phyloP scores from a whole-genome alignment of 75 land plant species.

The Cryptomeria japonica region DNA sequence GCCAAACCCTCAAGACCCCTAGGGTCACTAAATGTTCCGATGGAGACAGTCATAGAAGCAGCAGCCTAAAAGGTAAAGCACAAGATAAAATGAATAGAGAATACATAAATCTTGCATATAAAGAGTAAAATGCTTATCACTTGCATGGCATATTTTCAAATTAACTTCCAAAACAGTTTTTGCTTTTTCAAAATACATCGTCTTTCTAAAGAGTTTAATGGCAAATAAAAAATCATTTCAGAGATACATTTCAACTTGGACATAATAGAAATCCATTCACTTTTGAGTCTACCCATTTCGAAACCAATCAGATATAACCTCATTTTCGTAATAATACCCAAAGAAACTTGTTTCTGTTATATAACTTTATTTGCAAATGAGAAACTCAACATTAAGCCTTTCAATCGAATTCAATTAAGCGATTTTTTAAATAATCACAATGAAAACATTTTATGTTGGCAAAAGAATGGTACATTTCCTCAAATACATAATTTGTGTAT shows the following conservation, averaged over 20 bases:
- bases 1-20: slow-evolving; percentile 90
- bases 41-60: slow-evolving; percentile 85
- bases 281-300: neutral
- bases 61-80: slow-evolving; percentile 56
- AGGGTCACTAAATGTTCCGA: slow-evolving; percentile 91
- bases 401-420: neutral
- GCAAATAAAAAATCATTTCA: neutral
- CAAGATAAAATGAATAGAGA: neutral
- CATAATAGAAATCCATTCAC: neutral
- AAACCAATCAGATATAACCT: neutral
- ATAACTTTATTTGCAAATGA: neutral
- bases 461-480: neutral
- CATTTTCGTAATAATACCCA: neutral
- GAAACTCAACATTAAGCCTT: neutral
- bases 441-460: neutral
- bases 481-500: neutral
- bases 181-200: neutral
- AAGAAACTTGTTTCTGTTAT: neutral
- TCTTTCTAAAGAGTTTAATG: neutral
- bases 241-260: neutral
- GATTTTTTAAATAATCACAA: neutral
- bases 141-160: neutral
- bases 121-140: neutral
- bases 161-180: neutral
- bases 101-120: neutral